Percentiles rank a stretch among this genome's conserved stretches.
These are phyloP conservation scores for Fusarium sp. DNA, from an alignment of 2,329 filamentous ascomycete species.

Conservation along the genomic window DNA sequence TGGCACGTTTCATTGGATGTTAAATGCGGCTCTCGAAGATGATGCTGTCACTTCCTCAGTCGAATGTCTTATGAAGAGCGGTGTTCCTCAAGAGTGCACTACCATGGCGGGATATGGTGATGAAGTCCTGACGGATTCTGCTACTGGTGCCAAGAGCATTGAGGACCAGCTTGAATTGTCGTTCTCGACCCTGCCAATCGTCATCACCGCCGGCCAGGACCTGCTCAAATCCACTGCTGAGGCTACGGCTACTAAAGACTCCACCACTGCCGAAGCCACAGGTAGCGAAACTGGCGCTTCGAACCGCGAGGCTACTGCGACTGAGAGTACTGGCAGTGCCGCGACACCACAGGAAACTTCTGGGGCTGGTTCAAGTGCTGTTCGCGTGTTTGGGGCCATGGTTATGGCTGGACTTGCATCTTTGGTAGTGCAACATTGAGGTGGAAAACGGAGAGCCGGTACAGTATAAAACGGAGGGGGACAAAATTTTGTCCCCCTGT, in stretches of 20 bases:
- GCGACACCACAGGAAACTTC: not conserved
- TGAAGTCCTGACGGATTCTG: not conserved
- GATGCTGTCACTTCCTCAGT: not conserved
- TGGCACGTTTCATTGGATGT: conserved; percentile 21
- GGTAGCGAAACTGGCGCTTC: not conserved
- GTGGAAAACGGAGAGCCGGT: no score
- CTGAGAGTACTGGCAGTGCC: not conserved
- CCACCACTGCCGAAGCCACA: not conserved
- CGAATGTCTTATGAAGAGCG: conserved; percentile 14
- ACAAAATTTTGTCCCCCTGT: no score
- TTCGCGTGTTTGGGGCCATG: not conserved
- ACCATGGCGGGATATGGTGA: not conserved
- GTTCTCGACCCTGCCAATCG: conserved; percentile 1
- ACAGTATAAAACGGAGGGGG: no score
- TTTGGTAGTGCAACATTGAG: not conserved
- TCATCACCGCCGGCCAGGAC: conserved; percentile 11
- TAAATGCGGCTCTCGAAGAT: not conserved
- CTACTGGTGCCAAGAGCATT: conserved; percentile 2
- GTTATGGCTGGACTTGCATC: not conserved
- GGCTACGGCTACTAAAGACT: not conserved
- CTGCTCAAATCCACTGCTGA: not conserved
- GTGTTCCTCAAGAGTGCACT: conserved; percentile 1
- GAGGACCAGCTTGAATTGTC: not conserved
- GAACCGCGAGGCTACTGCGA: not conserved
- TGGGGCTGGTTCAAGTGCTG: not conserved